phyloP scores from a whole-genome alignment of 2,329 filamentous ascomycete species.

The Aspergillus pseudoglaucus region DNA sequence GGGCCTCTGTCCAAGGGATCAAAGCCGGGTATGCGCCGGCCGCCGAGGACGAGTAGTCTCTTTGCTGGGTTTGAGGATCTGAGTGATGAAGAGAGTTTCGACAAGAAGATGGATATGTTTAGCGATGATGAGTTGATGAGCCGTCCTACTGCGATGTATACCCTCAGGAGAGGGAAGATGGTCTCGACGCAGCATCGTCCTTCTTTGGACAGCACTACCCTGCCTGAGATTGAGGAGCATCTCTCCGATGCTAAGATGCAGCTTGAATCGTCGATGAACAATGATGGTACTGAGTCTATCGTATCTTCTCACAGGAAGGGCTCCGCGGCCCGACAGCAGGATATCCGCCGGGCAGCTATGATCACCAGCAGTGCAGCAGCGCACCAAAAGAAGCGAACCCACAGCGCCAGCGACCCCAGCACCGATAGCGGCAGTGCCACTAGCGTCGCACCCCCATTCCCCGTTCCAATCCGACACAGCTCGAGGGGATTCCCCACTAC shows the following conservation, averaged over 20 bases:
- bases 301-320: constrained; percentile 29
- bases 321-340: constrained; percentile 44
- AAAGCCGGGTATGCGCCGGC: constrained; percentile 57
- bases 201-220: constrained; percentile 26
- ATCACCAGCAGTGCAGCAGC: constrained; percentile 71
- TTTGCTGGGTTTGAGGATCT: constrained; percentile 75
- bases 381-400: constrained; percentile 58
- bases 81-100: constrained; percentile 45
- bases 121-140: constrained; percentile 41
- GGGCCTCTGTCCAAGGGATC: constrained; percentile 59
- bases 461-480: constrained; percentile 82
- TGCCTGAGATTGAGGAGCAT: constrained; percentile 35
- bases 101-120: constrained; percentile 27
- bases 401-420: constrained; percentile 42
- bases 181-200: constrained; percentile 29
- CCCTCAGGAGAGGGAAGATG: constrained; percentile 36
- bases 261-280: background rate
- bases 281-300: background rate
- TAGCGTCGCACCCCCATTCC: constrained; percentile 66
- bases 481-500: constrained; percentile 67
- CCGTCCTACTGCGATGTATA: constrained; percentile 40
- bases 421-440: constrained; percentile 34
- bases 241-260: constrained; percentile 6
- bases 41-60: constrained; percentile 73
- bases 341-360: constrained; percentile 71